Base-by-base conservation (phyloP, 805 yeast species). In the Metschnikowia lachancei region DNA sequence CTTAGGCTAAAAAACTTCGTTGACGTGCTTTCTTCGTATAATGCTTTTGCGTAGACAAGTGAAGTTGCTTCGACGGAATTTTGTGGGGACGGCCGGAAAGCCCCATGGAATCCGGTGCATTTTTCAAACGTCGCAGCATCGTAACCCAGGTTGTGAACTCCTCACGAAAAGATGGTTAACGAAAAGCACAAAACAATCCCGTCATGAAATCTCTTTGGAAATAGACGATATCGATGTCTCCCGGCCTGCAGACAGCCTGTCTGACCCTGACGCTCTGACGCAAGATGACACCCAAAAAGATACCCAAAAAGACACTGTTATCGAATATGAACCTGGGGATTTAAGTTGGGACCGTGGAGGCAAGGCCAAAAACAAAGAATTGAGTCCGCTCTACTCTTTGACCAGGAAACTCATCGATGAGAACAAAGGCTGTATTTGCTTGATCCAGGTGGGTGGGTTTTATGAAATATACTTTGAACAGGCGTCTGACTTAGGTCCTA, bases 381-480 rank as follows among this genome's bases (percentile, higher is more conserved):
- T 71, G 48, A 62, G 72, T 0, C 74, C 75, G 7, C 52, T 70
- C 17, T 69, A 66, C 50, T 58, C 72, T 2, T 53, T 63, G 4
- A 66, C 65, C 48, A 58, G 65, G 31, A 58, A 55, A 38, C 52
- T 68, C 20, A 66, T 69, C 12, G 66, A 65, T 33, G 53, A 57
- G 29, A 66, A 71, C 45, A 64, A 67, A 10, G 72, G 71, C 3
- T 63, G 72, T 39, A 74, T 71, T 13, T 75, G 74, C 39, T 32
- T 72, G 33, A 82, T 90, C 1, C 95, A 89, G 56, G 91, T 90
- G 31, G 97, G 96, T 1, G 80, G 90, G 18, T 88, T 88, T 63
- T 88, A 86, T 56, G 96, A 88, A 66, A 67, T 92, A 3, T 94
- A 94, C 60, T 89, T 87, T 59, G 91, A 91, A 43, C 95, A 90